Conservation (phyloP, 441 rosid genomes). For the Populus trichocarpa region DNA sequence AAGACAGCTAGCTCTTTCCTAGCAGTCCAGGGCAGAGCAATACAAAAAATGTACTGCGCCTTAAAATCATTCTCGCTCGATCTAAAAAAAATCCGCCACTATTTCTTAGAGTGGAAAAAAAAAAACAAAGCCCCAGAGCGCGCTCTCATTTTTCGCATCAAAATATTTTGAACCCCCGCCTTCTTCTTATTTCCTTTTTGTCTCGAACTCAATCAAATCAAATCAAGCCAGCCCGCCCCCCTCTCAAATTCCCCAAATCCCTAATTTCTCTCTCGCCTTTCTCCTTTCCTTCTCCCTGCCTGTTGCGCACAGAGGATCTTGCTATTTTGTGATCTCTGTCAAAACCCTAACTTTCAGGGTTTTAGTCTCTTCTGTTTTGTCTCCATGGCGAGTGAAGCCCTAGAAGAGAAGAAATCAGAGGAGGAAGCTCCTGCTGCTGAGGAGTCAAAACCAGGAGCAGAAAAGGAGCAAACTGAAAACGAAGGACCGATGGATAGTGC, state of each 20-base stretch:
- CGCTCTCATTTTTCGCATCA: constrained; percentile 36
- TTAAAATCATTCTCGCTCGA: neutral
- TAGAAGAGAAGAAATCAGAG: constrained; percentile 52
- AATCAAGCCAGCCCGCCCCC: constrained; percentile 9
- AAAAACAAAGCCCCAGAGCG: constrained; percentile 9
- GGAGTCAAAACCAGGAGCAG: constrained; percentile 15
- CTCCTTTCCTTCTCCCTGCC: neutral
- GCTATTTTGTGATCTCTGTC: neutral
- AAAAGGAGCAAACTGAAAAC: constrained; percentile 5
- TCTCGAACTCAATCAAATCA: neutral
- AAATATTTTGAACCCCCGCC: constrained; percentile 36
- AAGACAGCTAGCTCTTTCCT: neutral
- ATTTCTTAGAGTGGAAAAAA: neutral
- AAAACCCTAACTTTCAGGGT: constrained; percentile 23
- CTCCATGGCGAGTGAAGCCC: constrained; percentile 68
- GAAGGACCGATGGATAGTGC: constrained; percentile 17
- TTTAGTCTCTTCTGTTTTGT: constrained; percentile 1
- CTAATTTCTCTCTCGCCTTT: constrained; percentile 13
- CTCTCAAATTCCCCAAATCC: neutral
- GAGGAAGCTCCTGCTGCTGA: constrained; percentile 38
- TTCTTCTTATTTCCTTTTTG: constrained; percentile 20
- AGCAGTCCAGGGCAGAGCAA: neutral
- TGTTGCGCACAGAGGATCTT: neutral
- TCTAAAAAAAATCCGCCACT: neutral
- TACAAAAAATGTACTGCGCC: neutral